Percentiles rank a stretch among this genome's conserved stretches.
phyloP scores from a whole-genome alignment of 2,329 filamentous ascomycete genomes.

The Pseudogymnoascus sp. region DNA sequence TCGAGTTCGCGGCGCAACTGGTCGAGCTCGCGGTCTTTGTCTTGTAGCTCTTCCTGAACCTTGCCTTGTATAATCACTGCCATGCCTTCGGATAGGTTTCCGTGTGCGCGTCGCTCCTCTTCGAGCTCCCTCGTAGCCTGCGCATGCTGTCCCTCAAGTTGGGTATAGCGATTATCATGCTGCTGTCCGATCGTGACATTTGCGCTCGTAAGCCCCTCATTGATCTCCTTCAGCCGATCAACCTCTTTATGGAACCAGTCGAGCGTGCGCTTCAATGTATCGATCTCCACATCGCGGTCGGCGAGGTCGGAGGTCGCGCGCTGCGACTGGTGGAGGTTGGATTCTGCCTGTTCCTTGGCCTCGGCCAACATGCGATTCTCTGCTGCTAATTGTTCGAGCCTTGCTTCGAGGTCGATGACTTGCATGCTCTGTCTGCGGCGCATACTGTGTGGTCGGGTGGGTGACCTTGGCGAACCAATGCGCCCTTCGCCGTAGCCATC shows the following conservation, averaged over 20 bases:
- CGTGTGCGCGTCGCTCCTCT: slow-evolving; percentile 56
- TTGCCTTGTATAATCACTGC: slow-evolving; percentile 54
- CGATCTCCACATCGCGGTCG: slow-evolving; percentile 82
- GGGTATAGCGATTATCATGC: slow-evolving; percentile 60
- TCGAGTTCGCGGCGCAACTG: slow-evolving; percentile 70
- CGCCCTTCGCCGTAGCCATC: slow-evolving; percentile 90
- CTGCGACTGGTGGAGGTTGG: slow-evolving; percentile 51
- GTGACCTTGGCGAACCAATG: slow-evolving; percentile 80
- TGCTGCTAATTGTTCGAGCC: slow-evolving; percentile 73
- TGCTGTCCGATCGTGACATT: slow-evolving; percentile 71
- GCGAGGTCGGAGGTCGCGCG: slow-evolving; percentile 63
- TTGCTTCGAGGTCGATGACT: slow-evolving; percentile 81
- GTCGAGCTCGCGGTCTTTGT: slow-evolving; percentile 79
- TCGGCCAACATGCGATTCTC: slow-evolving; percentile 79
- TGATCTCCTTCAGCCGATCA: slow-evolving; percentile 70
- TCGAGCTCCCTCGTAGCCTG: slow-evolving; percentile 63
- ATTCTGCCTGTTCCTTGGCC: slow-evolving; percentile 63
- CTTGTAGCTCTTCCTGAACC: slow-evolving; percentile 58
- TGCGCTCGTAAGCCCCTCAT: slow-evolving; percentile 69
- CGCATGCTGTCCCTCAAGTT: slow-evolving; percentile 61
- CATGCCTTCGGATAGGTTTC: slow-evolving; percentile 54
- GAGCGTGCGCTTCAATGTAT: slow-evolving; percentile 69
- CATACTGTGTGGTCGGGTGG: slow-evolving; percentile 90
- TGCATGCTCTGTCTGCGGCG: slow-evolving; percentile 97
- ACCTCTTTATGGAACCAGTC: slow-evolving; percentile 79